These are phyloP conservation scores for Melanomma pulvis-pyrius DNA, from an alignment of 495 filamentous ascomycete genomes.

Conservation along the genomic window DNA sequence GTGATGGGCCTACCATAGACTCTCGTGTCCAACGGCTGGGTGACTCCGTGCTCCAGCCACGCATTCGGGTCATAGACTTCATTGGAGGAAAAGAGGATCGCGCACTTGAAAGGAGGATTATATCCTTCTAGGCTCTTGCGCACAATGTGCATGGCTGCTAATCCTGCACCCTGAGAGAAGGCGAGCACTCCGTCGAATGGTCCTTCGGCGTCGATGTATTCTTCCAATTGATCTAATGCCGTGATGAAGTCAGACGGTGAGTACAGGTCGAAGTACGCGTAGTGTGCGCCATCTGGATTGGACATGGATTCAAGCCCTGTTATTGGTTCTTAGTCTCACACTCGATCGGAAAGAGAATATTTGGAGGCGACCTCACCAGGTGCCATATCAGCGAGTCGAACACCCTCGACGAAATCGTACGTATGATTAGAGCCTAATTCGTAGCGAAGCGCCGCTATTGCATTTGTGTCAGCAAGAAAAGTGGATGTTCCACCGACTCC, in stretches of 20 bases:
- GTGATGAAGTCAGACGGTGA: neutral
- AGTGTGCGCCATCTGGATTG: neutral
- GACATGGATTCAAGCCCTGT: neutral
- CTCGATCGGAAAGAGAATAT: no score
- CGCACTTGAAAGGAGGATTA: neutral
- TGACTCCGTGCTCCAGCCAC: neutral
- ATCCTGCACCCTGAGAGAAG: slow-evolving; percentile 41
- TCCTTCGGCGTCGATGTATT: slow-evolving; percentile 38
- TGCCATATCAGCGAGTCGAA: neutral
- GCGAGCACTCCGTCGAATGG: slow-evolving; percentile 47
- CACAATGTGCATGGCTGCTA: slow-evolving; percentile 22
- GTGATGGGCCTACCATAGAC: neutral
- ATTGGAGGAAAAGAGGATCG: neutral
- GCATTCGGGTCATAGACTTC: neutral
- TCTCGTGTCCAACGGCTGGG: neutral
- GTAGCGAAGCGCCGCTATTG: no score
- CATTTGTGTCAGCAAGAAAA: no score
- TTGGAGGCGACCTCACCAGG: neutral
- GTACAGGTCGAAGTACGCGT: neutral
- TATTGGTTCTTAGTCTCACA: no score
- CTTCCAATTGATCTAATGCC: neutral
- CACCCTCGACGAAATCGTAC: neutral
- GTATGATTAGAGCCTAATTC: no score
- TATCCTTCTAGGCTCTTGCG: neutral
- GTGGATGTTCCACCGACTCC: no score